Conservation (phyloP, 495 filamentous ascomycete genomes). For the Aspergillus olivimuriae region DNA sequence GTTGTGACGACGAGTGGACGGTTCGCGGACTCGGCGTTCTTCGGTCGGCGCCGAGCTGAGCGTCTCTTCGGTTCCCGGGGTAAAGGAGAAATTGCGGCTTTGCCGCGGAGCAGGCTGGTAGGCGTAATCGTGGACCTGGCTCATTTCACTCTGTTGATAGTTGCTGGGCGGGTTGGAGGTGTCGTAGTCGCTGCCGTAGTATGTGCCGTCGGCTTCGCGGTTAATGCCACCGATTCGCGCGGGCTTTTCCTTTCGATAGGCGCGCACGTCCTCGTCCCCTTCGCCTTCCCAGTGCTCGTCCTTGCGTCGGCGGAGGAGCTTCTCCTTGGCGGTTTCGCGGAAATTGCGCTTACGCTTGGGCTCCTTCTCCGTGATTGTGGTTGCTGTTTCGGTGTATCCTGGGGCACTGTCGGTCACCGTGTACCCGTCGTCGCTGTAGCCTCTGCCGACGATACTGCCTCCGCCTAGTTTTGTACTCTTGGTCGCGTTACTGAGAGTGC, state of each 20-base stretch:
- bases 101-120: slow-evolving; percentile 23
- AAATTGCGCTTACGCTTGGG: slow-evolving; percentile 34
- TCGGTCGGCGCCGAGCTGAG: slow-evolving; percentile 47
- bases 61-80: slow-evolving; percentile 47
- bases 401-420: slow-evolving; percentile 42
- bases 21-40: slow-evolving; percentile 37
- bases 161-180: slow-evolving; percentile 43
- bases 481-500: slow-evolving; percentile 71
- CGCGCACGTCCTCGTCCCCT: slow-evolving; percentile 65
- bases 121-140: slow-evolving; percentile 43
- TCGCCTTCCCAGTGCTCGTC: slow-evolving; percentile 48
- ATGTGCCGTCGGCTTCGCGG: slow-evolving; percentile 63
- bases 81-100: slow-evolving; percentile 41
- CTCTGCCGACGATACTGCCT: slow-evolving; percentile 63
- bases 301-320: slow-evolving; percentile 33
- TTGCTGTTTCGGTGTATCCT: slow-evolving; percentile 32
- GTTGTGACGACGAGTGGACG: slow-evolving; percentile 30
- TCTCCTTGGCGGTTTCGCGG: slow-evolving; percentile 33
- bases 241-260: slow-evolving; percentile 77
- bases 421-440: slow-evolving; percentile 50
- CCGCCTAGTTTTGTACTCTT: slow-evolving; percentile 74
- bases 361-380: slow-evolving; percentile 35
- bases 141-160: slow-evolving; percentile 47
- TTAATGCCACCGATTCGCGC: slow-evolving; percentile 85
- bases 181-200: slow-evolving; percentile 57